Conservation (phyloP, 345 rosid genomes). For the Adansonia digitata region DNA sequence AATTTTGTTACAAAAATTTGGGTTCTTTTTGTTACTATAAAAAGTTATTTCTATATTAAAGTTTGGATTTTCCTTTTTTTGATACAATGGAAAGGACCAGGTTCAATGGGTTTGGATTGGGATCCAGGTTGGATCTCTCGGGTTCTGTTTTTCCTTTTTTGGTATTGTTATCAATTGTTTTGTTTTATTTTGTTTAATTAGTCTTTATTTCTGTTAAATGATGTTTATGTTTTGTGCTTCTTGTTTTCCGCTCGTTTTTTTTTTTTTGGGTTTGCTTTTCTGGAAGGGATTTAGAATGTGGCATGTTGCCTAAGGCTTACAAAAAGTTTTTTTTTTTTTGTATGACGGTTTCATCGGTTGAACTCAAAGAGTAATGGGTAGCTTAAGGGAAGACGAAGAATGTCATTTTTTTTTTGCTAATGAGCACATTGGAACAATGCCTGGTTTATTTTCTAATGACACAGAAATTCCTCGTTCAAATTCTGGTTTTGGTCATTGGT, state of each 20-base stretch:
- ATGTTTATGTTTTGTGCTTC: conserved; percentile 46
- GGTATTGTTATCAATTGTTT: conserved; percentile 13
- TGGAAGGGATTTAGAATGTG: conserved; percentile 36
- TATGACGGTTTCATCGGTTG: conserved; percentile 68
- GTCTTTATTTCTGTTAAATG: conserved; percentile 28
- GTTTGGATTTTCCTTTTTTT: conserved; percentile 16
- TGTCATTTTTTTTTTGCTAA: conserved; percentile 61
- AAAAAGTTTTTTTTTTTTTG: conserved; percentile 32
- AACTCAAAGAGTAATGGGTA: conserved; percentile 51
- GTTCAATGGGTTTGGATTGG: conserved; percentile 69
- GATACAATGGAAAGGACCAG: conserved; percentile 33
- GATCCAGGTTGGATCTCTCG: conserved; percentile 82
- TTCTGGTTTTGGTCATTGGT: conserved; percentile 13
- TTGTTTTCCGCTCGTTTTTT: conserved; percentile 11
- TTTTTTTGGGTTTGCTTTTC: conserved; percentile 41
- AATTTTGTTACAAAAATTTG: conserved; percentile 26
- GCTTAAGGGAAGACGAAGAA: conserved; percentile 53
- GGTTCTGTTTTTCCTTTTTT: conserved; percentile 28
- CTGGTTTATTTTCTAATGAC: conserved; percentile 29
- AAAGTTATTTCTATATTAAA: conserved; percentile 11
- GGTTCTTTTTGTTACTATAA: background rate
- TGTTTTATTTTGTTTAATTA: conserved; percentile 17
- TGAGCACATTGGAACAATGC: conserved; percentile 44
- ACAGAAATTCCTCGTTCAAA: conserved; percentile 21
- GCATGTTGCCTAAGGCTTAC: conserved; percentile 34